These are phyloP conservation scores for Pleurozium schreberi DNA, from an alignment of 225 moss, liverwort and hornwort species.

Conservation along the genomic window DNA sequence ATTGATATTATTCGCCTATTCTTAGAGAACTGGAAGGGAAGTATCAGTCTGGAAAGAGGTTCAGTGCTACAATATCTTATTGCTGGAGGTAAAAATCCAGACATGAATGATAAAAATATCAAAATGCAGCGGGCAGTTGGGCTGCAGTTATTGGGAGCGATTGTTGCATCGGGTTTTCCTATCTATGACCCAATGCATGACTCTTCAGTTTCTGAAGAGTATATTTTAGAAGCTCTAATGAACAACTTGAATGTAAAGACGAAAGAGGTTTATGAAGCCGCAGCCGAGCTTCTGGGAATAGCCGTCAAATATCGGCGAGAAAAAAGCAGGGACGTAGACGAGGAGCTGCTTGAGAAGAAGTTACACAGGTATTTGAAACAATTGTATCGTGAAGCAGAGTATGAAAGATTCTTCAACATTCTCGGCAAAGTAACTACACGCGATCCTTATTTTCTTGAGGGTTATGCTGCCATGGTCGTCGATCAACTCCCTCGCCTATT, in stretches of 20 bases:
- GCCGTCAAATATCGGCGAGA: conserved; percentile 44
- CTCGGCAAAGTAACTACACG: conserved; percentile 65
- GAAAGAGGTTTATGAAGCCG: conserved; percentile 86
- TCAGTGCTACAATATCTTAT: conserved; percentile 46
- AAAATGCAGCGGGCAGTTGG: conserved; percentile 65
- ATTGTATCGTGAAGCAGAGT: conserved; percentile 49
- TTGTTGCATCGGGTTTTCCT: conserved; percentile 61
- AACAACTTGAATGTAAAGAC: conserved; percentile 57
- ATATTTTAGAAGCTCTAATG: conserved; percentile 58
- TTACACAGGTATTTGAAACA: conserved; percentile 47
- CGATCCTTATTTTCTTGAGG: conserved; percentile 48
- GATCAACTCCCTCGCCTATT: conserved; percentile 77
- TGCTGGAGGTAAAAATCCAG: conserved; percentile 62
- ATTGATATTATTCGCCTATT: conserved; percentile 85
- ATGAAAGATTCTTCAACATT: conserved; percentile 76
- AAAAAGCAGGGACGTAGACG: background rate
- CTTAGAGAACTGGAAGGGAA: conserved; percentile 65
- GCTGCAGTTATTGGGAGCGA: conserved; percentile 70
- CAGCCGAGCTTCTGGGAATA: conserved; percentile 80
- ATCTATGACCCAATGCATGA: conserved; percentile 54
- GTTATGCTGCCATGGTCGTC: conserved; percentile 48
- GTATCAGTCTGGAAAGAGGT: conserved; percentile 41
- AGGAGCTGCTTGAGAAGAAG: conserved; percentile 48
- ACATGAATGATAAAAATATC: conserved; percentile 42
- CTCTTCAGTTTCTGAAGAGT: conserved; percentile 44